Conservation (phyloP, 768 basidiomycete species). For the Ephemerocybe angulata region DNA sequence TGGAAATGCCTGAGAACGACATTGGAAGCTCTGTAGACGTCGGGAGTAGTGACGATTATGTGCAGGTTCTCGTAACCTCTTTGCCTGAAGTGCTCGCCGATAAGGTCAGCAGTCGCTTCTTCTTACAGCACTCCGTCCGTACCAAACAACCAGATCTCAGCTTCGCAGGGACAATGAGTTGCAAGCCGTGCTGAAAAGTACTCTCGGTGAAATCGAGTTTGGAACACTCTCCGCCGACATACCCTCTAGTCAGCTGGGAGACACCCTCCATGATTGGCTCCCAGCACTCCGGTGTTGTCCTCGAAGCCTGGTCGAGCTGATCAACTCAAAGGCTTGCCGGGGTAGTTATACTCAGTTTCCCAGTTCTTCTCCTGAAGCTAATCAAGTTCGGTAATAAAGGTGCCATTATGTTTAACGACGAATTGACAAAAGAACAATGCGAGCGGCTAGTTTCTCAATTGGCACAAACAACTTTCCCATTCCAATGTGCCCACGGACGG, state of each 20-base stretch:
- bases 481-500: slow-evolving; percentile 97
- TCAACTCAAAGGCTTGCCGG: slow-evolving; percentile 95
- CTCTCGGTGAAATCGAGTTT: slow-evolving; percentile 57
- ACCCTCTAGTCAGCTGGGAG: slow-evolving; percentile 15
- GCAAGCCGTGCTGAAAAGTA: slow-evolving; percentile 69
- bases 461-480: slow-evolving; percentile 74
- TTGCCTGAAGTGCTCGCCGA: slow-evolving; percentile 71
- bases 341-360: slow-evolving; percentile 43
- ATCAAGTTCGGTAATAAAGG: slow-evolving; percentile 43
- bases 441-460: slow-evolving; percentile 63
- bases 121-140: slow-evolving; percentile 12
- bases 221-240: slow-evolving; percentile 33
- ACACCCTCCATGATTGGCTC: slow-evolving; percentile 52
- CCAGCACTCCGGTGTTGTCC: slow-evolving; percentile 80
- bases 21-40: slow-evolving; percentile 23
- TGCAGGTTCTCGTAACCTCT: slow-evolving; percentile 58
- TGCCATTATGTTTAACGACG: slow-evolving; percentile 96
- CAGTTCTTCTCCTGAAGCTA: slow-evolving; percentile 4
- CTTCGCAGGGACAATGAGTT: slow-evolving; percentile 69
- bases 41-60: slow-evolving; percentile 42
- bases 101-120: slow-evolving; percentile 52
- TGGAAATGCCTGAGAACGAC: slow-evolving; percentile 26
- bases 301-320: slow-evolving; percentile 71
- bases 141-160: slow-evolving; percentile 30
- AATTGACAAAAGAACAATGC: slow-evolving; percentile 65